phyloP scores from a whole-genome alignment of 805 yeast genomes.

The Cyberlindnera euphorbiiphila region DNA sequence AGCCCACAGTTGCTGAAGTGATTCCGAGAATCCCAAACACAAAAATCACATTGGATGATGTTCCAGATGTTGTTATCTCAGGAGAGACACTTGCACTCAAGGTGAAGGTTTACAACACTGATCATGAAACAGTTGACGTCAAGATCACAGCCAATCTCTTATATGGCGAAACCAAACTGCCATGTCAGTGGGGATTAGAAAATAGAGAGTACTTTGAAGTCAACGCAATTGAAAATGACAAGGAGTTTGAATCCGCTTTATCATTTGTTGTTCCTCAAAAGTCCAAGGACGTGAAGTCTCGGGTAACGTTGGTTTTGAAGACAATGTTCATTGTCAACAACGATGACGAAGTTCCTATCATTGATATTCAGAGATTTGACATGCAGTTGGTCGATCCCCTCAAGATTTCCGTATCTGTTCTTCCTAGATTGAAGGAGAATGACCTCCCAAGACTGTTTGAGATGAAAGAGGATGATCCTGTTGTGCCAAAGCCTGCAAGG shows the following conservation, averaged over 20 bases:
- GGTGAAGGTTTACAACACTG: constrained; percentile 30
- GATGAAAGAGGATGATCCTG: constrained; percentile 17
- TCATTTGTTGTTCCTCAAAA: constrained; percentile 12
- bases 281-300: background rate
- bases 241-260: constrained; percentile 1
- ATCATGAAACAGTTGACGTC: constrained; percentile 31
- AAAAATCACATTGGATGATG: constrained; percentile 23
- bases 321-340: constrained; percentile 28
- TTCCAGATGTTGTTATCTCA: constrained; percentile 26
- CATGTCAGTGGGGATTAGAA: constrained; percentile 4
- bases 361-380: constrained; percentile 20
- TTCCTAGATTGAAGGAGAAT: constrained; percentile 29
- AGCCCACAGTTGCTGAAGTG: constrained; percentile 28
- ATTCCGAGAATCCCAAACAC: constrained; percentile 39
- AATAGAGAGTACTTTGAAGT: constrained; percentile 5
- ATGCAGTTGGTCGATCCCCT: constrained; percentile 32
- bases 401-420: constrained; percentile 27
- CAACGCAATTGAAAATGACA: constrained; percentile 7
- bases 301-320: constrained; percentile 17
- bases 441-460: constrained; percentile 30
- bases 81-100: constrained; percentile 31
- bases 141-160: constrained; percentile 19
- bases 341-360: constrained; percentile 30
- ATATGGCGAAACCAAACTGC: constrained; percentile 5
- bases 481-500: constrained; percentile 32